These are phyloP conservation scores for Ophiostoma sp. DNA, from an alignment of 2,329 filamentous ascomycete genomes.

Conservation along the genomic window DNA sequence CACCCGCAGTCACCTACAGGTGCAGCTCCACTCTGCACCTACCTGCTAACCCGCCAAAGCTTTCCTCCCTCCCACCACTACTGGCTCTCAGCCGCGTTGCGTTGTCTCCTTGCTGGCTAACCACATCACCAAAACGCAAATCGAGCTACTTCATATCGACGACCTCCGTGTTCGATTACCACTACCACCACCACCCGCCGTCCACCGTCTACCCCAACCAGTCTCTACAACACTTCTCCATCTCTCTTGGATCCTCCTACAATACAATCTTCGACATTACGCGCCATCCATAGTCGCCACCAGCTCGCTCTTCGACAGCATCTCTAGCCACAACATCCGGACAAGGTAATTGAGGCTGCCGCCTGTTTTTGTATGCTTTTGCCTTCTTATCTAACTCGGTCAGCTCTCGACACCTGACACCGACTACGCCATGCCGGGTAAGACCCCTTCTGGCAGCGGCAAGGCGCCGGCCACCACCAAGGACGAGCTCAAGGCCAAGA, in stretches of 20 bases:
- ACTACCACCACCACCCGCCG: background rate
- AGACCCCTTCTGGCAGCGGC: constrained; percentile 67
- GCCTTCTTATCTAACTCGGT: background rate
- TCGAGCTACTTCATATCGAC: background rate
- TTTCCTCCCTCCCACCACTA: constrained; percentile 13
- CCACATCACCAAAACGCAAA: constrained; percentile 17
- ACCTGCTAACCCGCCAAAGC: constrained; percentile 18
- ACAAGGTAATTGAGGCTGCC: constrained; percentile 9
- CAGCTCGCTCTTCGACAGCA: background rate
- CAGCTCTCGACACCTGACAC: constrained; percentile 4
- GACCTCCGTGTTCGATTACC: background rate
- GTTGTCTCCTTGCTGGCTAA: constrained; percentile 20
- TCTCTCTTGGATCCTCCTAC: background rate
- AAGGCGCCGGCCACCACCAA: constrained; percentile 58
- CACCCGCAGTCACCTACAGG: constrained; percentile 13
- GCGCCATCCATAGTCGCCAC: background rate
- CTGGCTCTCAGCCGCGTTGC: constrained; percentile 23
- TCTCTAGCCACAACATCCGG: background rate
- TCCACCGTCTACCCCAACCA: background rate
- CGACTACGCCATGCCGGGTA: constrained; percentile 58
- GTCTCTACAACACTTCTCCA: background rate
- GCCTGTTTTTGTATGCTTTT: background rate
- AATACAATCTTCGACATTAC: background rate
- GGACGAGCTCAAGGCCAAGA: constrained; percentile 54
- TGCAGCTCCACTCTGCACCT: constrained; percentile 7